These are phyloP conservation scores for Cryphonectria parasitica DNA, from an alignment of 2,329 filamentous ascomycete species.

Conservation along the genomic window DNA sequence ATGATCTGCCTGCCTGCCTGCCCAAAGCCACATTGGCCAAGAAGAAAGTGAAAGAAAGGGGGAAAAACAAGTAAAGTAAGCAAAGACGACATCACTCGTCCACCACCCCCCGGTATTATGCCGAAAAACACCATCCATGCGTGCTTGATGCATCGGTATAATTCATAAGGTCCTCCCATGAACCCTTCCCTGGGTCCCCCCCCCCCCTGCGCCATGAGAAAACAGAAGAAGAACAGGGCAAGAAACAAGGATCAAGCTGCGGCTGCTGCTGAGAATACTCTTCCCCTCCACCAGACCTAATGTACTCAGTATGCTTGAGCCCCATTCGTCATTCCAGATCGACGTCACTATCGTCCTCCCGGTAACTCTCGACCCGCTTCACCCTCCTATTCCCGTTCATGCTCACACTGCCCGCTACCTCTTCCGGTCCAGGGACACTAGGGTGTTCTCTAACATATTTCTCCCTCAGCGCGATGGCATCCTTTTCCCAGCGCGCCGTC, in stretches of 20 bases:
- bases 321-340: constrained; percentile 33
- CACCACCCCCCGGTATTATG: not conserved
- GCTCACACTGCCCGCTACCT: constrained; percentile 26
- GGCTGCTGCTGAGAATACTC: not conserved
- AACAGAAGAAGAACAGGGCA: constrained; percentile 8
- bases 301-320: not conserved
- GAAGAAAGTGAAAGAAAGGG: constrained; percentile 3
- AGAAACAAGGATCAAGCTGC: not conserved
- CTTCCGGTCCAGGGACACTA: constrained; percentile 41
- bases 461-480: constrained; percentile 58
- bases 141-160: constrained; percentile 12
- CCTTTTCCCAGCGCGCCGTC: constrained; percentile 73
- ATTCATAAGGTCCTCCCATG: constrained; percentile 2
- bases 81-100: not conserved
- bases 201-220: constrained; percentile 4
- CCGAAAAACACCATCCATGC: constrained; percentile 26
- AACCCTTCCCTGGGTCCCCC: not conserved
- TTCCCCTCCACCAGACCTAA: not conserved
- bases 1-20: not conserved
- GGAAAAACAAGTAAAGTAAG: constrained; percentile 15
- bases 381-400: constrained; percentile 29
- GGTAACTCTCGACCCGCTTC: constrained; percentile 43
- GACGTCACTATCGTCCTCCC: constrained; percentile 42
- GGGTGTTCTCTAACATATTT: constrained; percentile 60
- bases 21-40: constrained; percentile 4